Evolutionary conservation across 352 stramenopile genomes (phyloP).

Genomic region (Globisporangium solare): DNA sequence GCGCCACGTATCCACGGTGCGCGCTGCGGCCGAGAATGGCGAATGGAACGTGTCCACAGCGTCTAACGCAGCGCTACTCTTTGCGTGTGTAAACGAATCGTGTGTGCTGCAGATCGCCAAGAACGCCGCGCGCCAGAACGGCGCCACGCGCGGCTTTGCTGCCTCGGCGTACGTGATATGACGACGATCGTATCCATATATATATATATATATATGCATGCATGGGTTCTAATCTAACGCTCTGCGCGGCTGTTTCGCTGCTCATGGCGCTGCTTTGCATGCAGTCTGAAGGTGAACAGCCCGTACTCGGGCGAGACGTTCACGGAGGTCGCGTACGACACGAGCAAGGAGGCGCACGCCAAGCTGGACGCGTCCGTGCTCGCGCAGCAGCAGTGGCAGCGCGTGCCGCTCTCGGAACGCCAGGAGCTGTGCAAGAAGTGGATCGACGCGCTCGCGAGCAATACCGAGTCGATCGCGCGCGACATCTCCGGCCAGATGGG

Average conservation of each 20-base stretch:
- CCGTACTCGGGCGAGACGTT: constrained; percentile 70
- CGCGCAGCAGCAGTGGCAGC: constrained; percentile 57
- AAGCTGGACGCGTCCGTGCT: constrained; percentile 55
- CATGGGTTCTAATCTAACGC: too few relatives aligned
- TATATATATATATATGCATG: too few relatives aligned
- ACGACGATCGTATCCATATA: too few relatives aligned
- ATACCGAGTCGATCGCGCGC: constrained; percentile 51
- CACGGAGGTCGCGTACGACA: constrained; percentile 57
- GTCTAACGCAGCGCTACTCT: background rate
- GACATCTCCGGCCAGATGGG: constrained; percentile 86
- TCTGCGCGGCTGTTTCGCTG: too few relatives aligned
- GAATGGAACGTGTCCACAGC: too few relatives aligned
- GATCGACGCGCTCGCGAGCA: constrained; percentile 49
- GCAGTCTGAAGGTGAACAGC: constrained; percentile 65
- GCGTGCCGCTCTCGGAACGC: constrained; percentile 48
- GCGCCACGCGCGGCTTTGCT: constrained; percentile 6
- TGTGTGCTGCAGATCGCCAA: constrained; percentile 7
- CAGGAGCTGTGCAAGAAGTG: constrained; percentile 62
- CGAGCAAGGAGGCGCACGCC: constrained; percentile 38
- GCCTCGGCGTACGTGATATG: constrained; percentile 3
- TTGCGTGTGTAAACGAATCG: background rate
- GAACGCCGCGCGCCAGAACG: constrained; percentile 7
- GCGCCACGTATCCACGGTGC: constrained; percentile 11
- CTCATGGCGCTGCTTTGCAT: constrained; percentile 7
- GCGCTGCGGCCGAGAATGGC: too few relatives aligned